Conservation (phyloP, 73 alveolate species). For the Breviolum minutum region DNA sequence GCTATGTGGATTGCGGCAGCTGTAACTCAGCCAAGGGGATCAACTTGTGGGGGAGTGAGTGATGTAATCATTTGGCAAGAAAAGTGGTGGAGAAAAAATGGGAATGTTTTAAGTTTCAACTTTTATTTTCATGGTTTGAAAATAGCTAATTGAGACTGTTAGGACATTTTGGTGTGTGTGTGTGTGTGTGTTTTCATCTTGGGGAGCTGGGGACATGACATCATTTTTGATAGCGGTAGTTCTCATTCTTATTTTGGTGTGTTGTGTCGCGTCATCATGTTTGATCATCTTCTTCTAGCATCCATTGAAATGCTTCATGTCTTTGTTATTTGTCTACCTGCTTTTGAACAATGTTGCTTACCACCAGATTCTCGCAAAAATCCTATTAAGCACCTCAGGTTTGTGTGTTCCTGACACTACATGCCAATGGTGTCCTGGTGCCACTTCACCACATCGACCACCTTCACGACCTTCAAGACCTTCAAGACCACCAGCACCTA, state of each 20-base stretch:
- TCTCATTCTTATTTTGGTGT: no score
- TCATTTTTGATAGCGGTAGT: no score
- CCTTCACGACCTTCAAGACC: background rate
- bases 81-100: no score
- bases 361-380: background rate
- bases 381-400: background rate
- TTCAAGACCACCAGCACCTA: background rate
- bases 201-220: no score
- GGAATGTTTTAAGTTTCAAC: background rate
- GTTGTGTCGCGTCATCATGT: no score
- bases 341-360: background rate
- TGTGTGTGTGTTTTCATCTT: no score
- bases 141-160: background rate
- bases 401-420: conserved; percentile 46
- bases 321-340: background rate
- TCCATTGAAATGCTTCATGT: background rate
- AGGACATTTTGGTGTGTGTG: no score
- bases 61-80: no score
- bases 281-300: no score
- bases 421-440: conserved; percentile 73
- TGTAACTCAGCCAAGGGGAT: background rate
- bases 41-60: no score
- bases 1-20: conserved; percentile 39
- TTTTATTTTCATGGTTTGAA: background rate
- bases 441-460: background rate